A percentile compares a stretch with the other conserved stretches of the same genome.
These are phyloP conservation scores for Berkeleyomyces rouxiae DNA, from an alignment of 2,329 filamentous ascomycete genomes.

Conservation along the genomic window DNA sequence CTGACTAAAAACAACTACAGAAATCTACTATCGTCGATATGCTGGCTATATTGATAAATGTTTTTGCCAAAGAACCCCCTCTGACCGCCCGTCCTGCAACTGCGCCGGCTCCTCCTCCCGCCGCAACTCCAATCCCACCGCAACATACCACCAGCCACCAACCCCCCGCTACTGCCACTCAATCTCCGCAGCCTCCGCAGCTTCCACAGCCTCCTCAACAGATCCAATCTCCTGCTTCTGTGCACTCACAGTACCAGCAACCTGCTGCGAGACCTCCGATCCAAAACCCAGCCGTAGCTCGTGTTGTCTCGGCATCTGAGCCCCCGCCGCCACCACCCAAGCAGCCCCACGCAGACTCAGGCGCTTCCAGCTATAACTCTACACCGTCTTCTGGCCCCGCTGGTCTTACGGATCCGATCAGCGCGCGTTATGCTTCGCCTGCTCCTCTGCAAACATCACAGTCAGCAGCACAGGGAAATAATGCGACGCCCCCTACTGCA, in stretches of 20 bases:
- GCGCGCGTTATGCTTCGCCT: neutral
- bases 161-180: constrained; percentile 28
- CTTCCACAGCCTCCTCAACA: constrained; percentile 16
- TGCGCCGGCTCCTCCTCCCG: neutral
- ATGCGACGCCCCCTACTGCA: neutral
- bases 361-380: neutral
- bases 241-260: constrained; percentile 21
- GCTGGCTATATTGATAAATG: constrained; percentile 60
- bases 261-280: constrained; percentile 7
- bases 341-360: constrained; percentile 13
- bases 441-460: neutral
- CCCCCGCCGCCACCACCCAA: constrained; percentile 18
- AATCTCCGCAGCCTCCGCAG: neutral
- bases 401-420: neutral
- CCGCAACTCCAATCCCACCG: constrained; percentile 50
- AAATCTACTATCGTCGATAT: constrained; percentile 77
- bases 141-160: constrained; percentile 27
- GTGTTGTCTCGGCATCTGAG: neutral
- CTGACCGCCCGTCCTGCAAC: constrained; percentile 45
- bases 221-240: constrained; percentile 19
- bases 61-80: constrained; percentile 90
- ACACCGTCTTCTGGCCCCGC: neutral
- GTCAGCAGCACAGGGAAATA: neutral
- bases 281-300: neutral
- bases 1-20: constrained; percentile 24